Conservation (phyloP, 2,329 filamentous ascomycete species). For the Zasmidium cellare region DNA sequence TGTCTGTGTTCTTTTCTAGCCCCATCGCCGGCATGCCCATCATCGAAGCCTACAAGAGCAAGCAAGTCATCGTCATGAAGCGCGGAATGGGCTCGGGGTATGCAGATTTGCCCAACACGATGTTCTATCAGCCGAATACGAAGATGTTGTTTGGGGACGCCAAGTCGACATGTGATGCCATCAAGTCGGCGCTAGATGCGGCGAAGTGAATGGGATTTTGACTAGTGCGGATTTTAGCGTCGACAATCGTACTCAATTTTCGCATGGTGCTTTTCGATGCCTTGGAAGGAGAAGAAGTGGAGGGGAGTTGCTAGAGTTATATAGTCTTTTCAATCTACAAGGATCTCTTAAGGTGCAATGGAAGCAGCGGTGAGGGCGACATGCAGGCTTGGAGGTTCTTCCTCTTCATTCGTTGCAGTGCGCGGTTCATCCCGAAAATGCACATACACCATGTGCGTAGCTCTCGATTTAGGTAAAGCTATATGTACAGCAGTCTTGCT, state of each 20-base stretch:
- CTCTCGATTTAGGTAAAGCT: neutral
- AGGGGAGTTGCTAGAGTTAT: neutral
- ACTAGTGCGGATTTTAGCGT: neutral
- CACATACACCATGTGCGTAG: neutral
- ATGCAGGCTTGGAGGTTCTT: neutral
- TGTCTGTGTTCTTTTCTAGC: constrained; percentile 40
- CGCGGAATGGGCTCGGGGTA: constrained; percentile 79
- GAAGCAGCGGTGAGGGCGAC: neutral
- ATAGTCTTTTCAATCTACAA: constrained; percentile 1
- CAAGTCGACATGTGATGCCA: constrained; percentile 52
- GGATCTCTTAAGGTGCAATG: neutral
- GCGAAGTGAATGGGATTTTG: constrained; percentile 10
- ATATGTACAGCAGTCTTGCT: neutral
- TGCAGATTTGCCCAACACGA: constrained; percentile 86
- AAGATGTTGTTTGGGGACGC: constrained; percentile 93
- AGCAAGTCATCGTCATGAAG: constrained; percentile 92
- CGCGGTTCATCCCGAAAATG: neutral
- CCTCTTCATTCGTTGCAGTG: neutral
- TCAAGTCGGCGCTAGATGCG: constrained; percentile 32
- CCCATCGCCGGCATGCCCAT: constrained; percentile 92
- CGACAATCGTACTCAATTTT: neutral
- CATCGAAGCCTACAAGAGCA: constrained; percentile 89
- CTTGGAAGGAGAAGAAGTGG: neutral
- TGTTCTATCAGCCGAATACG: constrained; percentile 73
- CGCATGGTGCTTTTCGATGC: neutral